Base-by-base conservation (phyloP, 1,284 basidiomycete genomes). In the Nidula niveotomentosa region DNA sequence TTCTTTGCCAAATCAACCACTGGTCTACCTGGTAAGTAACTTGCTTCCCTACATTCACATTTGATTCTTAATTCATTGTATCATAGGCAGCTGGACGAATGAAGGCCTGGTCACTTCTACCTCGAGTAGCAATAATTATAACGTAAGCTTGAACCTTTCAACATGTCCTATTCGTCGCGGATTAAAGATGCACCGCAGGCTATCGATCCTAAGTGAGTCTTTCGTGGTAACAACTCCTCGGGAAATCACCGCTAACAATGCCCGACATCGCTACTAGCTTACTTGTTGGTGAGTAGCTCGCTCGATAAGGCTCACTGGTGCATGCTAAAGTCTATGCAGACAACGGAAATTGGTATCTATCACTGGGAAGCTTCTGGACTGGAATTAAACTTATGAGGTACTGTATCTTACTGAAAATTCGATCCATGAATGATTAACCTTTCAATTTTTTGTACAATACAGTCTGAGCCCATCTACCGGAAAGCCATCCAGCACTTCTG, bases 321-420 rank as follows among this genome's bases (percentile, higher is more conserved):
- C 23, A 3, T 47, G n/a, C 12, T 47, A n/a, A 15, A 47, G 17
- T 49, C 53, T 46, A 17, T 43, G 55, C 45, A 72, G 70, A 72
- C 54, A 69, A 70, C 43, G 65, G 67, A 58, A 69, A 67, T 48
- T 81, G 78, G 79, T 71, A 67, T 51, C 67, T 81, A 13, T 75
- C 77, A n/a, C 64, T 81, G 5, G 80, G 80, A 10, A 79, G 77
- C 54, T 81, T 77, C 69, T 80, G 79, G 78, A 78, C 72, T 12
- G 78, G 79, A 9, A 80, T 81, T 61, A 77, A 78, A 51, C 60
- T 70, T 44, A 56, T 69, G 56, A 58, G 56, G 74, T 75, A 18
- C 39, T 68, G 23, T 2, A 23, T 23, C 23, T 23, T 23, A 23
- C 23, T 62, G 51, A 18, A 15, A 15, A 12, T 10, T 43, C 15